Percentiles rank a stretch among this genome's conserved stretches.
These are phyloP conservation scores for Candida buenavistaensis DNA, from an alignment of 1,139 yeast genomes.

Conservation along the genomic window DNA sequence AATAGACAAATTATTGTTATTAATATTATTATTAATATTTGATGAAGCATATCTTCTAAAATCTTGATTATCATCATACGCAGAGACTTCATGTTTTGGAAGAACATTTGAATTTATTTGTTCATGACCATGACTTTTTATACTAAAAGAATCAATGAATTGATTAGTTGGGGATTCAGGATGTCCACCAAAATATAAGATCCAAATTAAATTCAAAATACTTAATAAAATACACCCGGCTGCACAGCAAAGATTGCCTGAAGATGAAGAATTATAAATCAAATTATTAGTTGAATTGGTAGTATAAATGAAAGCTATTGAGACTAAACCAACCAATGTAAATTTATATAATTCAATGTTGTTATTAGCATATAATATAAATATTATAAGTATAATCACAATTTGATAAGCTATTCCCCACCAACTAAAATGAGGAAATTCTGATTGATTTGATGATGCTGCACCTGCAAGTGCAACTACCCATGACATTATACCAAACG, in stretches of 20 bases:
- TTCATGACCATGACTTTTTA: conserved; percentile 32
- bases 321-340: conserved; percentile 56
- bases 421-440: conserved; percentile 87
- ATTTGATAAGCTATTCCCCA: conserved; percentile 94
- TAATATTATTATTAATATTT: neutral
- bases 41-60: too few relatives aligned
- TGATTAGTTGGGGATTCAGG: conserved; percentile 78
- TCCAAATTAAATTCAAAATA: conserved; percentile 79
- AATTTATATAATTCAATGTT: conserved; percentile 70
- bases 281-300: conserved; percentile 80
- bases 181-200: conserved; percentile 82
- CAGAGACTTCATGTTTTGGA: too few relatives aligned
- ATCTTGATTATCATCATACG: too few relatives aligned
- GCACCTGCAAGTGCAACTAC: conserved; percentile 85
- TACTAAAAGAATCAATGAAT: conserved; percentile 75
- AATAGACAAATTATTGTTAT: too few relatives aligned
- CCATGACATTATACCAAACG: conserved; percentile 72
- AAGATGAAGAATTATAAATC: conserved; percentile 63
- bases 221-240: conserved; percentile 88
- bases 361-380: conserved; percentile 65
- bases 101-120: conserved; percentile 10
- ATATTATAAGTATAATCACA: conserved; percentile 53
- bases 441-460: conserved; percentile 52
- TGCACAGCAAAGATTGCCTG: conserved; percentile 79
- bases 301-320: conserved; percentile 75